These are phyloP conservation scores for Pseudogymnoascus sp. DNA, from an alignment of 2,329 filamentous ascomycete genomes.

Conservation along the genomic window DNA sequence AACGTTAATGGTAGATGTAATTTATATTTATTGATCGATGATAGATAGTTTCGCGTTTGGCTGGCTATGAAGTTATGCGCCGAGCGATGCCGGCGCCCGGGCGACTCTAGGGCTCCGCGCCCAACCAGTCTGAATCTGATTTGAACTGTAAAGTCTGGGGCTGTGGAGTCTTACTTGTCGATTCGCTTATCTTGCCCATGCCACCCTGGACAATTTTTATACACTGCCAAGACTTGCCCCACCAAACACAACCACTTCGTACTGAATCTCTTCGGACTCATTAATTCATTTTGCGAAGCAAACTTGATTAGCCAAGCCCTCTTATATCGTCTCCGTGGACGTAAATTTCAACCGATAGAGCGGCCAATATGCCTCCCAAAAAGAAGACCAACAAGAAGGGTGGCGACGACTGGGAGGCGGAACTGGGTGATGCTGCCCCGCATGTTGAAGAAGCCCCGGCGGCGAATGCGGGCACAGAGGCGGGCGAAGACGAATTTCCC, in stretches of 20 bases:
- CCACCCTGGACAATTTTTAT: conserved; percentile 6
- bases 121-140: background rate
- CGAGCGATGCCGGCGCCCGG: background rate
- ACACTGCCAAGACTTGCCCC: conserved; percentile 1
- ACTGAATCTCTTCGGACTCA: background rate
- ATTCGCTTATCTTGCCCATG: conserved; percentile 8
- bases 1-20: background rate
- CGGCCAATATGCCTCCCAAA: conserved; percentile 72
- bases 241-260: conserved; percentile 6
- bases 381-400: conserved; percentile 85
- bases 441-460: conserved; percentile 39
- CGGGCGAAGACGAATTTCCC: conserved; percentile 37
- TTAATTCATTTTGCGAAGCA: background rate
- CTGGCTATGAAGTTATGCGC: background rate
- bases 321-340: background rate
- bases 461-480: conserved; percentile 29
- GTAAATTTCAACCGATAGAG: conserved; percentile 1
- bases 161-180: background rate
- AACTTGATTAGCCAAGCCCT: background rate
- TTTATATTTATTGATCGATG: background rate
- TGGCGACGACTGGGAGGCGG: conserved; percentile 90
- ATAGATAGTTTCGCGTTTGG: background rate
- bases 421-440: conserved; percentile 69
- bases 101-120: background rate
- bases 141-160: conserved; percentile 1